Evolutionary conservation across 306 rosid genomes (phyloP), one percentile per base, ranked within the genome.

Genomic region (Cicer chorassanicum): DNA sequence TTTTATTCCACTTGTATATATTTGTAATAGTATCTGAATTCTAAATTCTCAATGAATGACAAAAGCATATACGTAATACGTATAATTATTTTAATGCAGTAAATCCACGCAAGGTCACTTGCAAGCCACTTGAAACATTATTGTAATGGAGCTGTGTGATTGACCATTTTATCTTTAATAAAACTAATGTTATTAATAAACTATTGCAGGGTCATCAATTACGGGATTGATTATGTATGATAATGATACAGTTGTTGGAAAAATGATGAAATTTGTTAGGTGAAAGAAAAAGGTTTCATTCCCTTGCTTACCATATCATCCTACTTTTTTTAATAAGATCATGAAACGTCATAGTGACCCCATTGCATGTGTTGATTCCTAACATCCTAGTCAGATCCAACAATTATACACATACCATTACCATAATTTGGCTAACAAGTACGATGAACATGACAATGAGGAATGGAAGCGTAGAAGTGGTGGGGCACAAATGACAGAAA

Each of bases 361-460:
- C 78, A 42, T 18, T 70, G 84, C 87, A 72, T 80, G 86, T 80
- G 73, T 68, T 70, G 24, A 69, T 73, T 77, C 80, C 81, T 62
- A 41, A 80, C 78, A 81, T 88, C 89, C 84, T 72, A 85, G 82
- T 88, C 93, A 84, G 83, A 85, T 84, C 84, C 93, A 84, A 84
- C 90, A 43, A 16, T 46, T 42, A 46, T 73, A 80, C 84, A 50
- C 24, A 39, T 29, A 55, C 40, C 53, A 60, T 77, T 51, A n/a
- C 62, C 44, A 16, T 10, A 72, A 38, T 43, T 81, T 76, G 70
- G 59, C 15, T 66, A 49, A 57, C 18, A 66, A 29, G 73, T 46
- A 73, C 76, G 36, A 73, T 61, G 84, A 65, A 75, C 79, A 42
- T 49, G 68, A 84, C 73, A 75, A 45, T 44, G 48, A 45, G 68